These are phyloP conservation scores for Flammula alnicola DNA, from an alignment of 1,284 basidiomycete genomes.

Conservation along the genomic window DNA sequence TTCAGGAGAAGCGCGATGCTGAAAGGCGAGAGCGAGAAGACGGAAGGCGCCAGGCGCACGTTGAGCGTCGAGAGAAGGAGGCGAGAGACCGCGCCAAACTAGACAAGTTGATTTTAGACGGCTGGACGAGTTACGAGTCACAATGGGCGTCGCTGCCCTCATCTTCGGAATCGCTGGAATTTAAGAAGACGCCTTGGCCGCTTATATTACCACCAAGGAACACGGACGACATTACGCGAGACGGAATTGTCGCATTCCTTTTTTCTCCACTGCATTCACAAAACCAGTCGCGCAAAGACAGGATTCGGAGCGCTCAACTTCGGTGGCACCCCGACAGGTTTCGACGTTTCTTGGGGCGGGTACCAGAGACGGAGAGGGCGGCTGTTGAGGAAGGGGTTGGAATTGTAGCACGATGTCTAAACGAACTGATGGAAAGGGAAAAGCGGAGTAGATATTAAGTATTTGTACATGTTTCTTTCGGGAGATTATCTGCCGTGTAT, in stretches of 20 bases:
- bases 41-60: constrained; percentile 33
- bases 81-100: constrained; percentile 41
- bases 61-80: constrained; percentile 38
- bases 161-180: constrained; percentile 51
- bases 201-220: constrained; percentile 45
- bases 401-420: constrained; percentile 69
- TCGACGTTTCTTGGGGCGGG: constrained; percentile 54
- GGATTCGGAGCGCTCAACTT: constrained; percentile 65
- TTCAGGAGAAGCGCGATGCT: constrained; percentile 49
- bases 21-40: constrained; percentile 48
- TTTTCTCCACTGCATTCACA: constrained; percentile 65
- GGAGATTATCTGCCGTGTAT: not conserved
- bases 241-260: constrained; percentile 58
- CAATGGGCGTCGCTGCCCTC: constrained; percentile 56
- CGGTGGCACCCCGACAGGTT: constrained; percentile 83
- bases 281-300: constrained; percentile 59
- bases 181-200: constrained; percentile 76
- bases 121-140: constrained; percentile 65
- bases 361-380: constrained; percentile 56
- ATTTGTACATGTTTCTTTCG: constrained; percentile 24
- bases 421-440: constrained; percentile 63
- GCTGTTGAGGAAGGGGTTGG: constrained; percentile 71
- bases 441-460: constrained; percentile 25
- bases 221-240: constrained; percentile 53
- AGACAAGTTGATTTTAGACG: constrained; percentile 47